These are phyloP conservation scores for Yamadazyma blattariae DNA, from an alignment of 1,139 yeast genomes.

Conservation along the genomic window DNA sequence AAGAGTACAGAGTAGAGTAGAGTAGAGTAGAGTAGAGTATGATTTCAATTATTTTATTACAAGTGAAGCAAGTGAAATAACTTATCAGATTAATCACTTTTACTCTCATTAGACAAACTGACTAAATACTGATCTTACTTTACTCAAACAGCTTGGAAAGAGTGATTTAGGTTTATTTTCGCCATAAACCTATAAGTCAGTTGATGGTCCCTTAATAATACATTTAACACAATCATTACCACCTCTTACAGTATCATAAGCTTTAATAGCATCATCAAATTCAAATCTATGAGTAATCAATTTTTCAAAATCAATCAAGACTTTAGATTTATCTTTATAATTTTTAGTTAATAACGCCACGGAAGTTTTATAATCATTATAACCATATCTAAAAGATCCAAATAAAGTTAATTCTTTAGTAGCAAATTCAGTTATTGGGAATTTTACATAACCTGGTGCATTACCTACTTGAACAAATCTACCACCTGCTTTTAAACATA, in stretches of 20 bases:
- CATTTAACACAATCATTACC: conserved; percentile 45
- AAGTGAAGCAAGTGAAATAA: too few relatives aligned
- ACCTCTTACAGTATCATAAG: conserved; percentile 66
- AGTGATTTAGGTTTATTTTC: too few relatives aligned
- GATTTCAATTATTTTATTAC: too few relatives aligned
- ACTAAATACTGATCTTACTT: too few relatives aligned
- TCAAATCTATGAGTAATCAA: conserved; percentile 77
- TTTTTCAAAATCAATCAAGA: conserved; percentile 43
- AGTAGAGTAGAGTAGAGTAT: too few relatives aligned
- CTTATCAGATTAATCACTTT: too few relatives aligned
- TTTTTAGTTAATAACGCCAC: conserved; percentile 61
- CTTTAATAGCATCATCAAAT: conserved; percentile 74
- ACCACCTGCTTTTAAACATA: conserved; percentile 59
- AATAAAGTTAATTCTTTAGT: conserved; percentile 67
- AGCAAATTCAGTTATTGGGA: conserved; percentile 74
- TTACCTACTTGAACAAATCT: conserved; percentile 74
- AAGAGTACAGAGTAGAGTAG: too few relatives aligned
- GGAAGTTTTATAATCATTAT: conserved; percentile 74
- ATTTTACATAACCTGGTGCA: conserved; percentile 61
- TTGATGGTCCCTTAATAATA: conserved; percentile 43
- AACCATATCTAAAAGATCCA: conserved; percentile 82
- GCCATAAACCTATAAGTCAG: conserved; percentile 1
- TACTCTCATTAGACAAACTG: too few relatives aligned
- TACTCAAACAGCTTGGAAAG: too few relatives aligned
- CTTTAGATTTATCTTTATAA: conserved; percentile 55